Base-by-base conservation (phyloP, 2,329 filamentous ascomycete species). In the Pseudogymnoascus sp. region DNA sequence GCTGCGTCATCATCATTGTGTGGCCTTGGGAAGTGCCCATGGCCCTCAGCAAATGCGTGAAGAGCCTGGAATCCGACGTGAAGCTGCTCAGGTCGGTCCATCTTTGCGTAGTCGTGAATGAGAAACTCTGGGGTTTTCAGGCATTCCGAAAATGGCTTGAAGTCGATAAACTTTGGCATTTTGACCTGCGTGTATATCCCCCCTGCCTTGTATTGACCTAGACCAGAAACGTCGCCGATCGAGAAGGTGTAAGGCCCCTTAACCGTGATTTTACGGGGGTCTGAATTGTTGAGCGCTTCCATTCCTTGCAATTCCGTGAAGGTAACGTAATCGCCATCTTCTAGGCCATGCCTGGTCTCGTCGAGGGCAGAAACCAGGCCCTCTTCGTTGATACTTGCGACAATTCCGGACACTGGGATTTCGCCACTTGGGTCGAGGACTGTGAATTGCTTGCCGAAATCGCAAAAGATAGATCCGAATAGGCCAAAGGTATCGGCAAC, bases 161-260 rank as follows among this genome's bases (percentile, higher is more conserved):
- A 99, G 74, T 95, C 85, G 71, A 97, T 78, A 62, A 91, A 85
- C 79, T 95, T 96, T 60, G 95, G 95, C 93, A 97, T 97, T 83
- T 97, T 99, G 76, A 97, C 95, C 76, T 99, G 95, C 40, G 90
- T 88, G 75, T 90, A 99, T 64, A 96, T 84, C 65, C 95, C 95
- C 55, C 93, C 93, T 60, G 89, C 85, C 79, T 90, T 80, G 79
- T 99, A 99, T 70, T 90, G 83, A 37, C 95, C 95, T 37, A 97
- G 82, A 5, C 86, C 88, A 23, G 90, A 91, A 8, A 97, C 91
- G 74, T 97, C 91, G 43, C 93, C 95, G 69, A 99, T 97, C 12
- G 91, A 95, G 77, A 99, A 99, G 7, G 93, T 96, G 75, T 97
- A 99, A 3, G 95, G 95, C 0, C 90, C 95, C 79, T 96, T 97